Percentiles rank a stretch among this genome's conserved stretches.
Evolutionary conservation across 306 rosid genomes (phyloP).

Genomic region (Gastrolobium bilobum): DNA sequence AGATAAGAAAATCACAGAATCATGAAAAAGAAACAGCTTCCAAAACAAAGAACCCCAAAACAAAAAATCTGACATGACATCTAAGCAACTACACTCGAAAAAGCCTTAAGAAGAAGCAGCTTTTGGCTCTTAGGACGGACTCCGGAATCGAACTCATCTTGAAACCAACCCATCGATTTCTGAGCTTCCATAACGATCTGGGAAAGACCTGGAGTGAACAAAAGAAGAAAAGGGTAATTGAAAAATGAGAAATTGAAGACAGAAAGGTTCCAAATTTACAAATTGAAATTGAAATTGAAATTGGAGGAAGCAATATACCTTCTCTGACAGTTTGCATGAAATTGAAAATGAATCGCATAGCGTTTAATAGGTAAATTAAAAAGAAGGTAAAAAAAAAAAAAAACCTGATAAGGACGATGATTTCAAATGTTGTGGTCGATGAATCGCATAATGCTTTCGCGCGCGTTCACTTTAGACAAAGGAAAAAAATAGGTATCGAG

Average conservation of each 20-base stretch:
- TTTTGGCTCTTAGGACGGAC: conserved; percentile 29
- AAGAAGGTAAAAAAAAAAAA: no score
- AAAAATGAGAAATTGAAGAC: background rate
- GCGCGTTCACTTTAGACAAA: no score
- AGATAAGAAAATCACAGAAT: conserved; percentile 34
- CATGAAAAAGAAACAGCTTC: background rate
- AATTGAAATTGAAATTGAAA: background rate
- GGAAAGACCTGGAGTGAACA: conserved; percentile 64
- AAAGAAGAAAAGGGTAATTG: background rate
- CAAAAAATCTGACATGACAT: background rate
- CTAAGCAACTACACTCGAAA: conserved; percentile 6
- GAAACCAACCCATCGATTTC: conserved; percentile 78
- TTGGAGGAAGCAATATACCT: conserved; percentile 46
- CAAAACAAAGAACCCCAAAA: background rate
- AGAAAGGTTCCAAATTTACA: background rate
- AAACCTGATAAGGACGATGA: no score
- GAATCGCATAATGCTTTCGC: no score
- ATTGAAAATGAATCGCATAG: no score
- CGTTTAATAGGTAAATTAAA: no score
- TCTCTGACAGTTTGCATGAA: conserved; percentile 79
- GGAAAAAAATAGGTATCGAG: no score
- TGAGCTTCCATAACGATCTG: conserved; percentile 89
- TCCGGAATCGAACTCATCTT: conserved; percentile 45
- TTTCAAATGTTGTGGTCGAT: no score
- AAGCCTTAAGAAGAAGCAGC: conserved; percentile 40